Evolutionary conservation across 148 eudicot species (phyloP), one percentile per base, ranked within the genome.

Genomic region (Amaranthus hypochondriacus): DNA sequence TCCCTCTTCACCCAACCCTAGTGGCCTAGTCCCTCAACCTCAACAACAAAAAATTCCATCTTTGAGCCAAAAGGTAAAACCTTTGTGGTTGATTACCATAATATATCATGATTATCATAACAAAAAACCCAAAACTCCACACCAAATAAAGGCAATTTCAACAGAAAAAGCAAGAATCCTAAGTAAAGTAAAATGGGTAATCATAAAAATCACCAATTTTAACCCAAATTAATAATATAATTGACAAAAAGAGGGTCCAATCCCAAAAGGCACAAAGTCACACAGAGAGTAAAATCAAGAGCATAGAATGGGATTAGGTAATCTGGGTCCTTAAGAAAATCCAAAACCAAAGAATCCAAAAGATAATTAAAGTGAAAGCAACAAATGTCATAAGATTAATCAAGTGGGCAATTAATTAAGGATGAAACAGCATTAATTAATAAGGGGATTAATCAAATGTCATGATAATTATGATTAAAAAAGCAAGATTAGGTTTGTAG

Each of bases 291-390:
- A 14, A 70, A 12, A 70, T 70, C 28, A 43, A 7, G 21, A 1
- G 4, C 39, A 66, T 6, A 48, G 42, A 62, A 48, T 61, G 73
- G 39, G 73, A 74, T 61, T 73, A 78, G 55, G 70, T 78, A 58
- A 68, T 49, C 8, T 68, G 69, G 77, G 77, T 79, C 78, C 77
- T 74, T 56, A 46, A 68, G 2, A 79, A 79, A 51, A 54, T 8
- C 56, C 73, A 73, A 59, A 46, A 62, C 15, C 21, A 78, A 73
- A 56, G 4, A 7, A 42, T 18, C 21, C 2, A 42, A 56, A 57
- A 44, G 4, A 12, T 3, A 77, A 57, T 5, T 5, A 59, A 76
- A 53, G 72, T 44, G 11, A 72, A 73, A 73, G 73, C 48, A 13
- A 47, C 5, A 73, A 67, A 68, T 62, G 64, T 73, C 63, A 78